Evolutionary conservation across 2,329 filamentous ascomycete species (phyloP), one percentile per base, ranked within the genome.

Genomic region (Aspergillus quadricinctus): DNA sequence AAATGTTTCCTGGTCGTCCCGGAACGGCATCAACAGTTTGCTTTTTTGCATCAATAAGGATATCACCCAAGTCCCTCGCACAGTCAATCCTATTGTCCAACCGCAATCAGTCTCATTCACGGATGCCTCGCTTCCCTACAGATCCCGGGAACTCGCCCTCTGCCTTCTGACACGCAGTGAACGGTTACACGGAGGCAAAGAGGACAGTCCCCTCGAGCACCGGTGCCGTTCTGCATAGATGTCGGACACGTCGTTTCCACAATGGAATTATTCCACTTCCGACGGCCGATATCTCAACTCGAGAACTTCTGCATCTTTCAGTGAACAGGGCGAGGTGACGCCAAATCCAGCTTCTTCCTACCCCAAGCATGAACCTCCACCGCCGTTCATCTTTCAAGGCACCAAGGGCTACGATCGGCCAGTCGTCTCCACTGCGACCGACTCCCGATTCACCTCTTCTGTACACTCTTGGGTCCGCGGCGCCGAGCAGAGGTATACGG

Each of bases 241-340:
- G 69, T 71, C 70, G 60, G 64, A 61, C 60, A 57, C 64, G 50
- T 66, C 69, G 40, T 63, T 65, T 19, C 62, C 65, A 52, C 64
- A 66, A 65, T 64, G 65, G 64, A 68, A 59, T 51, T 60, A 65
- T 52, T 49, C 67, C 58, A 57, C 62, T 50, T 53, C 64, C 50
- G 63, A 69, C 46, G 56, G 57, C 37, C 60, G 58, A 35, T 61
- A 64, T 52, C 48, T 61, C 51, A 62, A 68, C 48, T 54, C 55
- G 27, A 54, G 53, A 37, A 49, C 59, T 49, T 59, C 60, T 50
- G 49, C 52, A 41, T 59, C 53, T 48, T 56, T 59, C 48, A 60
- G 57, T n/a, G 48, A 62, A 43, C 56, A 54, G 25, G 58, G 57
- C 9, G 54, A 48, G 35, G 50, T 61, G 37, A 54, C 60, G 50